Percentiles rank a stretch among this genome's conserved stretches.
Conservation (phyloP, 176 grass and related monocot genomes). For the Poa annua region DNA sequence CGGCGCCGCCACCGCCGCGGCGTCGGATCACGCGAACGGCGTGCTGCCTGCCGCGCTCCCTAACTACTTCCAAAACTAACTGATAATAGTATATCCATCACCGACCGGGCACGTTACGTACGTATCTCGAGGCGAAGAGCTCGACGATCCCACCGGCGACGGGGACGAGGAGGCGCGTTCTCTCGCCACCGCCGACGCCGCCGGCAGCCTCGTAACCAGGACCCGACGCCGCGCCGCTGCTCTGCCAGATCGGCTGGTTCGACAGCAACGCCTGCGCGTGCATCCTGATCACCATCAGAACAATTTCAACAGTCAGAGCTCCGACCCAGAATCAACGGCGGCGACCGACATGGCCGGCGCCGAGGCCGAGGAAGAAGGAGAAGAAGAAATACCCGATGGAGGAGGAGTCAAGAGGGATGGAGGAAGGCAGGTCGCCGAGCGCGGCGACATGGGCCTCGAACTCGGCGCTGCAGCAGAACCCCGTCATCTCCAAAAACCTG, state of each 20-base stretch:
- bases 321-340: neutral
- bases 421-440: slow-evolving; percentile 56
- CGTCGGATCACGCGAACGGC: slow-evolving; percentile 45
- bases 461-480: slow-evolving; percentile 74
- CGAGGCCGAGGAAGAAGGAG: neutral
- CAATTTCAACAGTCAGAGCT: neutral
- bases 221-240: neutral
- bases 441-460: slow-evolving; percentile 45
- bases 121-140: slow-evolving; percentile 69
- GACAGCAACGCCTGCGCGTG: slow-evolving; percentile 78
- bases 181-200: slow-evolving; percentile 25
- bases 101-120: slow-evolving; percentile 35
- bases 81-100: neutral
- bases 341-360: neutral
- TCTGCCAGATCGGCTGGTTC: slow-evolving; percentile 75
- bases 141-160: slow-evolving; percentile 83
- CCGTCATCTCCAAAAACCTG: slow-evolving; percentile 80
- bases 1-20: neutral
- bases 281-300: slow-evolving; percentile 44
- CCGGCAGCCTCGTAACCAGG: slow-evolving; percentile 41
- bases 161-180: slow-evolving; percentile 66
- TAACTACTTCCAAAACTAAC: slow-evolving; percentile 37
- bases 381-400: slow-evolving; percentile 52
- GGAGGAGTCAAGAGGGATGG: slow-evolving; percentile 67
- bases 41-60: slow-evolving; percentile 38